Evolutionary conservation across 2,329 filamentous ascomycete genomes (phyloP).

Genomic region (Fusarium caatingaense): DNA sequence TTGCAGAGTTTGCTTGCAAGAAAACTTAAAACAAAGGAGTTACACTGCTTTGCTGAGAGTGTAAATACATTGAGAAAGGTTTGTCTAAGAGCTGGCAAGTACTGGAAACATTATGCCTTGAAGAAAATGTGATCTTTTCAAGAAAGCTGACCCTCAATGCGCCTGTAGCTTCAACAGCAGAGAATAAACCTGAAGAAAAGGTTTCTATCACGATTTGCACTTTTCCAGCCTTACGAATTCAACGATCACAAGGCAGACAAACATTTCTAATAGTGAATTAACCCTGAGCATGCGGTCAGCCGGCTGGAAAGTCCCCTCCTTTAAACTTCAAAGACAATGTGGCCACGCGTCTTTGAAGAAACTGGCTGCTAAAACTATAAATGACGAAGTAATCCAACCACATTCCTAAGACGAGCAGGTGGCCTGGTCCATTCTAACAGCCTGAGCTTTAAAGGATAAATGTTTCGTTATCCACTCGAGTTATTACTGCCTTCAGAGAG

Average conservation of each 20-base stretch:
- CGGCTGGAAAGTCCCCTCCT: too few species aligned
- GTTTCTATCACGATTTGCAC: too few species aligned
- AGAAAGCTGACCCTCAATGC: not conserved
- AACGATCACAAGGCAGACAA: too few species aligned
- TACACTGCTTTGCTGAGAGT: not conserved
- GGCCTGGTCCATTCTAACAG: not conserved
- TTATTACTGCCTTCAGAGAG: accelerated
- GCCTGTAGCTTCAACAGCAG: too few species aligned
- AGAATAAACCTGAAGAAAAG: too few species aligned
- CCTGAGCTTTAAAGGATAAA: not conserved
- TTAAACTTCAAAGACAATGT: too few species aligned
- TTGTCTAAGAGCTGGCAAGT: not conserved
- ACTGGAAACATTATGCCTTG: not conserved
- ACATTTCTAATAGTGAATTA: too few species aligned
- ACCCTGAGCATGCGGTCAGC: too few species aligned
- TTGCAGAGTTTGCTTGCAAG: accelerated
- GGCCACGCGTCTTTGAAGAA: not conserved
- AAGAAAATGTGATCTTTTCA: not conserved
- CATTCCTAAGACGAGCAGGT: not conserved
- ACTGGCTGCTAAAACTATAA: accelerated
- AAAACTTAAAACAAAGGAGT: not conserved
- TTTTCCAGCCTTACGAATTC: too few species aligned
- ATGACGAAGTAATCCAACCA: not conserved
- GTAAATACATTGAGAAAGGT: not conserved
- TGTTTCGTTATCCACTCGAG: not conserved